Percentiles rank a stretch among this genome's conserved stretches.
Conservation (phyloP, 1,284 basidiomycete species). For the Rhodotorula sp. region DNA sequence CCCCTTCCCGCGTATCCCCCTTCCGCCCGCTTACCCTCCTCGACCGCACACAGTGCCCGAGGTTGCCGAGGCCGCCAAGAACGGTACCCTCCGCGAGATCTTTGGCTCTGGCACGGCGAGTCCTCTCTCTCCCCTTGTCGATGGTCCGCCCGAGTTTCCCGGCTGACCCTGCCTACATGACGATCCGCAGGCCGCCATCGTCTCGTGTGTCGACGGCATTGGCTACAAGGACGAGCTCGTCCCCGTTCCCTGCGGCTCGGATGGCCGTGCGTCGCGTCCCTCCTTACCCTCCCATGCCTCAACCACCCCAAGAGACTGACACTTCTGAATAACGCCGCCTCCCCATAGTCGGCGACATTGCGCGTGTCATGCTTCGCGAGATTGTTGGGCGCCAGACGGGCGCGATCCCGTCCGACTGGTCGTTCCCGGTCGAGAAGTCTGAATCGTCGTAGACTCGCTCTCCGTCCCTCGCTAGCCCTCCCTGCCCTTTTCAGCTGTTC, state of each 20-base stretch:
- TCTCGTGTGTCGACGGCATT: constrained; percentile 44
- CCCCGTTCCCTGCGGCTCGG: constrained; percentile 74
- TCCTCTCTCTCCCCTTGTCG: not conserved
- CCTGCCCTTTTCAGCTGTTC: not conserved
- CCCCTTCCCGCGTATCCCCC: no score
- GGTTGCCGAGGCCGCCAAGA: constrained; percentile 69
- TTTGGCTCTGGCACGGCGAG: constrained; percentile 81
- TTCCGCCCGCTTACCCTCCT: no score
- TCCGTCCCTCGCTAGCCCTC: not conserved
- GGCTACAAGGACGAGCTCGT: constrained; percentile 80
- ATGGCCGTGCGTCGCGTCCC: constrained; percentile 74
- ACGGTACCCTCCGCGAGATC: constrained; percentile 83
- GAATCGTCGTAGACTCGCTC: no score
- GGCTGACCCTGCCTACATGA: not conserved
- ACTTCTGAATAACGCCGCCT: no score
- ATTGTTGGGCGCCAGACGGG: constrained; percentile 91
- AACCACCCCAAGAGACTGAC: no score
- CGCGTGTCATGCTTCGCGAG: constrained; percentile 76
- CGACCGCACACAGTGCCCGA: constrained; percentile 63
- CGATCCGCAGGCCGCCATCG: constrained; percentile 61
- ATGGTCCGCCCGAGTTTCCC: not conserved
- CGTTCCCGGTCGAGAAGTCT: constrained; percentile 36
- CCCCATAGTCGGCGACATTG: constrained; percentile 54
- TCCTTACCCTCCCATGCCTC: not conserved
- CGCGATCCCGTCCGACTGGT: constrained; percentile 77